Evolutionary conservation across 371 early-diverging fungal genomes (phyloP).

Genomic region (Rhizopus microsporus): DNA sequence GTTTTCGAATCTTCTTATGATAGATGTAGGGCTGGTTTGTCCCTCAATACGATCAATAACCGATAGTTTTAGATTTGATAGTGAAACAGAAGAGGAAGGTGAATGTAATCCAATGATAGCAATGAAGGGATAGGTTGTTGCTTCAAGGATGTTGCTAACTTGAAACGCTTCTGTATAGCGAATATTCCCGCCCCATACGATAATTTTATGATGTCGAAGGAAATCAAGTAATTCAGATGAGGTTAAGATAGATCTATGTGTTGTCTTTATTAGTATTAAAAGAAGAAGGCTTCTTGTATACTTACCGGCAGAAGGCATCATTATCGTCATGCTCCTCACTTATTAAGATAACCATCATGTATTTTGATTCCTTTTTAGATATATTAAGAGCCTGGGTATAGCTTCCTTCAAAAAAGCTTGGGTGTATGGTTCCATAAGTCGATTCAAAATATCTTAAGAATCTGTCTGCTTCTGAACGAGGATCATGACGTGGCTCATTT

Average conservation of each 20-base stretch:
- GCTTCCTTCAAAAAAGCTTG: constrained; percentile 78
- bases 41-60: constrained; percentile 71
- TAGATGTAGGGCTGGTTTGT: constrained; percentile 38
- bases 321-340: constrained; percentile 84
- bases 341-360: constrained; percentile 71
- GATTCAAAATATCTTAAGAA: constrained; percentile 72
- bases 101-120: constrained; percentile 69
- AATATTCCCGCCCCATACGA: constrained; percentile 83
- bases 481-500: constrained; percentile 39
- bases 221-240: constrained; percentile 60
- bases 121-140: constrained; percentile 78
- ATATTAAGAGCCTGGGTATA: constrained; percentile 69
- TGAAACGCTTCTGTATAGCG: constrained; percentile 72
- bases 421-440: constrained; percentile 69
- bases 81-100: constrained; percentile 15
- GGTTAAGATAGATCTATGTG: constrained; percentile 55
- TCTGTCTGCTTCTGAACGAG: constrained; percentile 64
- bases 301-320: constrained; percentile 61
- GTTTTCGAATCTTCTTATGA: constrained; percentile 51
- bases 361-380: constrained; percentile 75
- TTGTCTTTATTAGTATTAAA: not conserved
- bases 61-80: constrained; percentile 44
- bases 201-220: constrained; percentile 60
- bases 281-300: not conserved
- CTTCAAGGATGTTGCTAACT: constrained; percentile 70